Evolutionary conservation across 768 basidiomycete genomes (phyloP), one percentile per base, ranked within the genome.

Genomic region (Auriculariales sp.): DNA sequence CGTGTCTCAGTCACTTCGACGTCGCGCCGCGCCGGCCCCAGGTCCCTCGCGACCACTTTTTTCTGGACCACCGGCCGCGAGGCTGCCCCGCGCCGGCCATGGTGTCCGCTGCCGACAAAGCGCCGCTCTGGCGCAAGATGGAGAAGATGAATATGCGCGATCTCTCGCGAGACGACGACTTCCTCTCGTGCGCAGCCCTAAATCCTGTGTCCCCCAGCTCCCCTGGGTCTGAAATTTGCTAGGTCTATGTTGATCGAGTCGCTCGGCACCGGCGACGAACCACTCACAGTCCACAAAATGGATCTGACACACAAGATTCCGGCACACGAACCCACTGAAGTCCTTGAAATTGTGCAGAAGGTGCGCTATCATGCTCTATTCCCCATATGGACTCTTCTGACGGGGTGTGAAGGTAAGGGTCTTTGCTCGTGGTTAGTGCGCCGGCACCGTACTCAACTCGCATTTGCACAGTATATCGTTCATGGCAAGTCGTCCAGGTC

Each of bases 131-230:
- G 86, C 78, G 82, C 35, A 80, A 80, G 17, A 89, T 85, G 46
- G 88, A 84, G 71, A 81, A 85, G 57, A 90, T 90, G 86, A 85
- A 86, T 68, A 83, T 86, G 74, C 76, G 77, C 65, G 88, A 91
- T 76, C 76, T 91, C 53, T 84, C 87, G 59, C 80, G 78, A 64
- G 88, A 91, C 67, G 88, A 91, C 64, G 88, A 91, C 67, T 90
- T 89, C 63, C 79, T 91, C 62, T 84, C 82, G 59, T 58, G 55
- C 19, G 15, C 32, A 14, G 15, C n/a, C 45, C 17, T 29, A 27
- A 27, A 17, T 15, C 39, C 19, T 81, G 84, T 79, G 88, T 90
- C 63, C 59, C 73, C 15, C 39, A 19, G 12, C 36, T 31, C 4
- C 10, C 3, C 6, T 22, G 30, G 25, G 17, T 22, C 28, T 17